Conservation (phyloP, 805 yeast genomes). For the Monosporozyma aerobia region DNA sequence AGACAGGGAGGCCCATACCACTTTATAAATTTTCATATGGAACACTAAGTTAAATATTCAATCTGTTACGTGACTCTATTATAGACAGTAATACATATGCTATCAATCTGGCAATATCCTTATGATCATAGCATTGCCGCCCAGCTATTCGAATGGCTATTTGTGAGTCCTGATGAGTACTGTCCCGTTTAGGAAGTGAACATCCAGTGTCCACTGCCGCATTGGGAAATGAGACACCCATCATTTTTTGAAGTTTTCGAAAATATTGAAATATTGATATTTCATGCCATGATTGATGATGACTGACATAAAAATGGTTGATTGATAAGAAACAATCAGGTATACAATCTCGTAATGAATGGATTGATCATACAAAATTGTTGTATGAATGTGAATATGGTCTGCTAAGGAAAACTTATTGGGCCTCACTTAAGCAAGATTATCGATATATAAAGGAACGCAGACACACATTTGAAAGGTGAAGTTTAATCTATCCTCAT, state of each 20-base stretch:
- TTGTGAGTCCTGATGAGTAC: neutral
- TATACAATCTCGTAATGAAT: neutral
- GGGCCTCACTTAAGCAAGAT: neutral
- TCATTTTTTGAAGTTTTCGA: no score
- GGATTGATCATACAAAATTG: neutral
- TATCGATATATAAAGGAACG: neutral
- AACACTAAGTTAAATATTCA: no score
- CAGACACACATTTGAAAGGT: neutral
- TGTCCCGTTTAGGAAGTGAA: neutral
- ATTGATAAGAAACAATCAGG: neutral
- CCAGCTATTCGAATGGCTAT: neutral
- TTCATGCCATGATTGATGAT: neutral
- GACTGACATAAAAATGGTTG: neutral
- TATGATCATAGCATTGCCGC: neutral
- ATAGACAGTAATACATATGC: no score
- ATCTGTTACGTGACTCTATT: no score
- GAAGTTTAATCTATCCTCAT: neutral
- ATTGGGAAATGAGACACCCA: neutral
- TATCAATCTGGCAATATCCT: neutral
- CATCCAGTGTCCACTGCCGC: neutral
- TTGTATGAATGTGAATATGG: neutral
- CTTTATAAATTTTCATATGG: no score
- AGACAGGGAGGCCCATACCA: no score
- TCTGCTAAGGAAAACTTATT: neutral
- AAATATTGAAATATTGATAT: no score